phyloP scores from a whole-genome alignment of 495 filamentous ascomycete genomes.

The Aspergillus sclerotiicarbonarius region DNA sequence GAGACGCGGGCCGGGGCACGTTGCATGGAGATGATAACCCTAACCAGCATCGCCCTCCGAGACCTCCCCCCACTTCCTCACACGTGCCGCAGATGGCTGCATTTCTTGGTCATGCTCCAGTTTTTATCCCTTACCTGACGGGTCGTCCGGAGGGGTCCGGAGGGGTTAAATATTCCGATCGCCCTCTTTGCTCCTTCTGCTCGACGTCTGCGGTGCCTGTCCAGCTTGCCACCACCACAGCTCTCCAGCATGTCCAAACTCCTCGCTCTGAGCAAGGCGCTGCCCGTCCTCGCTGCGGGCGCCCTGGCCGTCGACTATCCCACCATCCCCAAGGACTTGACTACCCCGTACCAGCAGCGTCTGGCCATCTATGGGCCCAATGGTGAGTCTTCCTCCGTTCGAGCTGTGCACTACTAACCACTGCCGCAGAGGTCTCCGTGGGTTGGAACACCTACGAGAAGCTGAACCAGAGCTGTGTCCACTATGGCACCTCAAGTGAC shows the following conservation, averaged over 20 bases:
- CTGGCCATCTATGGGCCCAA: slow-evolving; percentile 55
- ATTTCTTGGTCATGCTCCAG: background rate
- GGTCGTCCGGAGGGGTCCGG: background rate
- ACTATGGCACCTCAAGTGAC: slow-evolving; percentile 38
- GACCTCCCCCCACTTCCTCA: background rate
- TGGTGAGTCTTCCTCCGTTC: slow-evolving; percentile 32
- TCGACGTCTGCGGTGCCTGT: background rate
- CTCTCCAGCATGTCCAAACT: background rate
- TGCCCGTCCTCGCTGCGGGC: slow-evolving; percentile 42
- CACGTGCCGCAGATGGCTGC: background rate
- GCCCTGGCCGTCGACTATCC: slow-evolving; percentile 50
- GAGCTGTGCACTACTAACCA: background rate
- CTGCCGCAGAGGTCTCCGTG: slow-evolving; percentile 48
- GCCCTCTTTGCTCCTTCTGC: background rate
- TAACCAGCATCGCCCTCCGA: background rate
- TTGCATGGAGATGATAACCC: background rate
- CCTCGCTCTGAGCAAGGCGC: slow-evolving; percentile 15
- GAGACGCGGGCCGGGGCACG: background rate
- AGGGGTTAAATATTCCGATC: background rate
- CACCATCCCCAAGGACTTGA: slow-evolving; percentile 50
- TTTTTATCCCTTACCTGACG: background rate
- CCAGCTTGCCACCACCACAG: background rate
- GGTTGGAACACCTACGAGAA: slow-evolving; percentile 54
- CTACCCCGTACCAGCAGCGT: slow-evolving; percentile 57
- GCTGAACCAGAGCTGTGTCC: slow-evolving; percentile 39